These are phyloP conservation scores for Gossypium gossypioides DNA, from an alignment of 441 rosid genomes.

Conservation along the genomic window DNA sequence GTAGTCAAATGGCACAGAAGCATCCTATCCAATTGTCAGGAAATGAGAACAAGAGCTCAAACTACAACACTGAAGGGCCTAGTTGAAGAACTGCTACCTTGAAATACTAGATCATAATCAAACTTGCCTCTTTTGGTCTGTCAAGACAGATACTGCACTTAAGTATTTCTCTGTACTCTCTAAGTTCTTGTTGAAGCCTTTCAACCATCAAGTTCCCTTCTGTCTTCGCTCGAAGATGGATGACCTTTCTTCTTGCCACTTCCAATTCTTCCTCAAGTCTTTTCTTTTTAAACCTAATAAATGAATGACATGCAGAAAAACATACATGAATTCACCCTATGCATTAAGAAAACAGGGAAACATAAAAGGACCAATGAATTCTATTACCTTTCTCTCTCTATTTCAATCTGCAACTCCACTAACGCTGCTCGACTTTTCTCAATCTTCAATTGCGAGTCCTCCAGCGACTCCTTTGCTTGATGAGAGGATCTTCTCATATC, in stretches of 20 bases:
- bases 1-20: neutral
- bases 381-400: slow-evolving; percentile 67
- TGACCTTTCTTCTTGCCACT: slow-evolving; percentile 52
- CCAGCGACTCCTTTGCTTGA: slow-evolving; percentile 59
- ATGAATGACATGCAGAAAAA: slow-evolving; percentile 5
- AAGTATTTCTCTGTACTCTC: slow-evolving; percentile 78
- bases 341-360: neutral
- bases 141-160: slow-evolving; percentile 86
- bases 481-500: slow-evolving; percentile 51
- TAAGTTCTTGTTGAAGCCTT: slow-evolving; percentile 75
- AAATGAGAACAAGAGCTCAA: neutral
- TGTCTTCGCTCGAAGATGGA: slow-evolving; percentile 43
- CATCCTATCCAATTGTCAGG: neutral
- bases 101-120: neutral
- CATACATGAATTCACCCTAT: neutral
- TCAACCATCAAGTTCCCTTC: slow-evolving; percentile 65
- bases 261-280: slow-evolving; percentile 77
- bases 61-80: neutral
- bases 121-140: slow-evolving; percentile 75
- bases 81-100: neutral
- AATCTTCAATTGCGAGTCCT: slow-evolving; percentile 51
- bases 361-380: neutral
- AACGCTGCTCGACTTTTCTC: slow-evolving; percentile 45
- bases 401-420: slow-evolving; percentile 45
- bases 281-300: slow-evolving; percentile 60